Percentiles rank a stretch among this genome's conserved stretches.
Evolutionary conservation across 140 eudicot species (phyloP).

Genomic region (Flaveria floridana): DNA sequence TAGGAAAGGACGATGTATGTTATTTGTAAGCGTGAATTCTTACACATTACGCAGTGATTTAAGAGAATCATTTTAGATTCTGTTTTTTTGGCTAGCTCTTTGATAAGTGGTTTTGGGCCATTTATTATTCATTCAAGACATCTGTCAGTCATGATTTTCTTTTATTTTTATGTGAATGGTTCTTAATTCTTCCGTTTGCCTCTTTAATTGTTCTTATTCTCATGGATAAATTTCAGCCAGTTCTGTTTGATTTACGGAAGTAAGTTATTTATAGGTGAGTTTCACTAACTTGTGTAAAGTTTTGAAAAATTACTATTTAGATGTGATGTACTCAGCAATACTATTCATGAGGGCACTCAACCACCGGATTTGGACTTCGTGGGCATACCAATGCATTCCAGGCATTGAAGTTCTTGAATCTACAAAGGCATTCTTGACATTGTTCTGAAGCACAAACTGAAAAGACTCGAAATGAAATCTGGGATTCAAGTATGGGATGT

Average conservation of each 20-base stretch:
- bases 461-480: background rate
- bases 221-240: background rate
- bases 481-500: background rate
- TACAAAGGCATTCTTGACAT: background rate
- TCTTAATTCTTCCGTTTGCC: conserved; percentile 12
- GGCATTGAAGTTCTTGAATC: no score
- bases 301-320: conserved; percentile 1
- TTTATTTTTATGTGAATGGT: conserved; percentile 27
- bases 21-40: conserved; percentile 35
- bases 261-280: background rate
- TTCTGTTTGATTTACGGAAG: background rate
- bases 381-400: no score
- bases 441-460: background rate
- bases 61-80: conserved; percentile 12
- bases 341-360: no score
- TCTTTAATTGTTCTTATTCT: conserved; percentile 3
- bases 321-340: background rate
- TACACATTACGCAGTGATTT: conserved; percentile 19
- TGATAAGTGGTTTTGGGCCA: conserved; percentile 27
- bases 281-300: background rate
- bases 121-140: conserved; percentile 36
- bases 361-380: no score
- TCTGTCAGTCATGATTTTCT: conserved; percentile 15
- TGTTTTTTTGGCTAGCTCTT: conserved; percentile 27
- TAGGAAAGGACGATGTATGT: conserved; percentile 25